Evolutionary conservation across 371 early-diverging fungal genomes (phyloP), one percentile per base, ranked within the genome.

Genomic region (Saksenaea vasiformis): DNA sequence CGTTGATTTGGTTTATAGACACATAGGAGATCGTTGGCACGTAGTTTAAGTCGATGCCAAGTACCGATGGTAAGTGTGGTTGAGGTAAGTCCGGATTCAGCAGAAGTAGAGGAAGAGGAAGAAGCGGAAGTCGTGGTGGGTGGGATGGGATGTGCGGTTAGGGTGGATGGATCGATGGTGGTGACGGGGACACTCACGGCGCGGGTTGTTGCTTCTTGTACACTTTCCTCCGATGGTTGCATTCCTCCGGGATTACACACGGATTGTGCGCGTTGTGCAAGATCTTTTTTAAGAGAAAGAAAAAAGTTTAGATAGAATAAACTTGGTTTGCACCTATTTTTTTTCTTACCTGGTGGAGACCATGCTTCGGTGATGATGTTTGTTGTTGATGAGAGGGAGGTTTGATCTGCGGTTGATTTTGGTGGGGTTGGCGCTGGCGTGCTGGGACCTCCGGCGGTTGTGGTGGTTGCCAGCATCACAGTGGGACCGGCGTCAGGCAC

Each of bases 51-150:
- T 24, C 93, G 84, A 47, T 91, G 89, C 93, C 93, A 93, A 7
- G 87, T 87, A 27, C 93, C 93, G 58, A 93, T 86, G 9, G 84
- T 75, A 9, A 93, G 68, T 5, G 90, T 88, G 24, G 89, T 87
- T 10, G 80, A 85, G 72, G 74, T 82, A 51, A 85, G 73, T 68
- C 74, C 36, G 58, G 68, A 60, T 38, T 71, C 64, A 24, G 44
- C 58, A 13, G 39, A 35, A 14, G 35, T 28, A 1, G 19, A 38
- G 11, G 31, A 14, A 28, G 31, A 27, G 56, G 19, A 8, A 31
- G 55, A 26, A 43, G 34, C 31, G 34, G 41, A 51, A 19, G 36
- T 37, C 22, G 24, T 60, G 4, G 56, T 37, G 10, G 26, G 34
- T 24, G 56, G 14, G 54, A 54, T 26, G 54, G 54, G 24, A 22